Base-by-base conservation (phyloP, 2,329 filamentous ascomycete genomes). In the Torrubiella hemipterigena region DNA sequence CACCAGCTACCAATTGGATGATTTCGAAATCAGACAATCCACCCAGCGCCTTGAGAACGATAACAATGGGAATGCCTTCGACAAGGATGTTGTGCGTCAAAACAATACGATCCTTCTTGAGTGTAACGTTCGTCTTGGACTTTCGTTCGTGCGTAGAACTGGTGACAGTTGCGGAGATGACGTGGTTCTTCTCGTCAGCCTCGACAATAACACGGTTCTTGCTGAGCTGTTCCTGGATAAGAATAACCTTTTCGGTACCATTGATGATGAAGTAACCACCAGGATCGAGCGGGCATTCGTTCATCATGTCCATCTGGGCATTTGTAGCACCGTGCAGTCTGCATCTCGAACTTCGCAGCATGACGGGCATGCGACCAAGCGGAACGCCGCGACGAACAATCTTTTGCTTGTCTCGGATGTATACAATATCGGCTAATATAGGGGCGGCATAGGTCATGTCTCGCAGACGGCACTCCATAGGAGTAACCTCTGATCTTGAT, bases 141-240 rank as follows among this genome's bases (percentile, higher is more conserved):
- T 96, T 95, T 46, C 93, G 75, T 55, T 96, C 91, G 55, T 95
- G 86, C 2, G 93, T 96, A 18, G 91, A 95, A 73, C 87, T 93
- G 7, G 87, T 98, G 18, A 96, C 91, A 2, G 91, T 96, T 22
- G 93, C 91, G 43, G 89, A 84, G 34, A 96, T 89, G 41, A 93
- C 77, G 37, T 82, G 82, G 58, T 95, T 96, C 61, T 93, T 93
- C 31, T 79, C 70, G 46, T 89, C 83, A 33, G 84, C 79, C 58
- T 98, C 93, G 12, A 98, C 89, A 52, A 98, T 95, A 48, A 98
- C 83, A 63, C 91, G 77, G 58, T 98, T 98, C 70, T 98, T 98
- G 69, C 91, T 98, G 51, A 98, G 65, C 59, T 98, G 91, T 52
- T 98, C 93, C 56, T 98, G 91, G 11, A 98, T 93, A 26, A 98